Evolutionary conservation across 106 monocot genomes (phyloP).

Genomic region (Posidonia australis): DNA sequence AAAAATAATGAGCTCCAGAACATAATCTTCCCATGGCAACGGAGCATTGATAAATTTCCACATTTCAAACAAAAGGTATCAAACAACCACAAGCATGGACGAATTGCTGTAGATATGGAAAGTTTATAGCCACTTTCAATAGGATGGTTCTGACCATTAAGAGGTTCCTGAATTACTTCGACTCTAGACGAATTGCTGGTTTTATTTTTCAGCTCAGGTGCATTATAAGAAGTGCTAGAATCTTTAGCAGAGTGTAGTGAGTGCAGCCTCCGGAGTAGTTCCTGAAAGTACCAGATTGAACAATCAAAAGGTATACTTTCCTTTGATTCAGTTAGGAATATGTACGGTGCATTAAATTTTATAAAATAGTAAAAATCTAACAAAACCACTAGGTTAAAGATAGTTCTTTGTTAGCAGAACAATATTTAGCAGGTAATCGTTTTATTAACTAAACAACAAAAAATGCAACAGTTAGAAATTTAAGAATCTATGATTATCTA

Average conservation of each 20-base stretch:
- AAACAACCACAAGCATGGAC: slow-evolving; percentile 40
- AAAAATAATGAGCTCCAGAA: slow-evolving; percentile 32
- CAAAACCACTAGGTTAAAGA: too few species aligned
- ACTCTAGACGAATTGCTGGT: slow-evolving; percentile 1
- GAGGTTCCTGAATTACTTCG: slow-evolving; percentile 8
- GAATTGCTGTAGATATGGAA: slow-evolving; percentile 10
- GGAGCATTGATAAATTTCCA: slow-evolving; percentile 22
- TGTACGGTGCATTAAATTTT: too few species aligned
- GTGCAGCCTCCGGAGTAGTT: slow-evolving; percentile 43
- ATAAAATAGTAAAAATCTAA: too few species aligned
- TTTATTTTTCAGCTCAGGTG: slow-evolving; percentile 8
- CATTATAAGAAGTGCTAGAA: slow-evolving; percentile 13
- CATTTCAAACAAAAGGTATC: slow-evolving; percentile 32
- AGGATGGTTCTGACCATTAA: slow-evolving; percentile 4
- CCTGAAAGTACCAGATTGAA: slow-evolving; percentile 23
- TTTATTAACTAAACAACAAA: too few species aligned
- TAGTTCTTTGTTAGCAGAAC: too few species aligned
- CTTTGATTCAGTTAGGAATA: too few species aligned
- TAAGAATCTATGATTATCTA: too few species aligned
- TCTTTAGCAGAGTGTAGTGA: slow-evolving; percentile 24
- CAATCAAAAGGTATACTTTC: background rate
- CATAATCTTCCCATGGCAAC: slow-evolving; percentile 43
- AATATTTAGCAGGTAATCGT: too few species aligned
- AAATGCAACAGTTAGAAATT: too few species aligned
- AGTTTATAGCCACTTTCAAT: slow-evolving; percentile 12